Base-by-base conservation (phyloP, 169 alveolate species). In the Cryptosporidium bovis region DNA sequence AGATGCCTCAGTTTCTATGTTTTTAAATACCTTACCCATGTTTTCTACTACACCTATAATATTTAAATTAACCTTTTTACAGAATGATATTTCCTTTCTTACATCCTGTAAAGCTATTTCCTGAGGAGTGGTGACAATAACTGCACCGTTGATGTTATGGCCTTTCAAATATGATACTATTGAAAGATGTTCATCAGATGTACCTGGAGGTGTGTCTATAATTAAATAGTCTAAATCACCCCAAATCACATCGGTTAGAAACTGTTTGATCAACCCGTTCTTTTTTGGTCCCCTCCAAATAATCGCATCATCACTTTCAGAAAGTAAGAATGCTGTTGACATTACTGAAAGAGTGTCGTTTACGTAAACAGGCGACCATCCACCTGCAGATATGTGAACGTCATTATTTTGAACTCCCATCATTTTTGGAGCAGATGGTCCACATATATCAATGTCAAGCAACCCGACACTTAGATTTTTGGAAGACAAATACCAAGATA, bases 221-320 rank as follows among this genome's bases (percentile, higher is more conserved):
- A 98, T 94, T 62, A 98, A 95, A 83, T 95, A 96, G 85, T 98
- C 99, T 64, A 97, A 92, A 44, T 94, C 96, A 33, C 98, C 99
- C 99, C 99, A 98, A 83, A 91, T 92, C 4, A 98, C 99, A 65
- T 98, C 99, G 15, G 98, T 93, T 62, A 98, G 93, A 90, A 98
- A 98, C 92, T 98, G 98, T 92, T 96, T 95, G 27, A 98, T 98
- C 84, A 98, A 92, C 31, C 97, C 97, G 85, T 96, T 96, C 93
- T 98, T 98, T 91, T 97, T 95, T 0, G 99, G 99, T 0, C 99
- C 99, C 82, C 99, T 93, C 99, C 99, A 98, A 10, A 98, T 97
- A 36, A 98, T 96, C 34, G 99, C 98, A 51, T 95, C 98, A 71
- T 97, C 98, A 65, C 94, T 91, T 68, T 94, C 93, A 44, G 98